Evolutionary conservation across 768 basidiomycete genomes (phyloP).

Genomic region (Psilocybe tampanensis): DNA sequence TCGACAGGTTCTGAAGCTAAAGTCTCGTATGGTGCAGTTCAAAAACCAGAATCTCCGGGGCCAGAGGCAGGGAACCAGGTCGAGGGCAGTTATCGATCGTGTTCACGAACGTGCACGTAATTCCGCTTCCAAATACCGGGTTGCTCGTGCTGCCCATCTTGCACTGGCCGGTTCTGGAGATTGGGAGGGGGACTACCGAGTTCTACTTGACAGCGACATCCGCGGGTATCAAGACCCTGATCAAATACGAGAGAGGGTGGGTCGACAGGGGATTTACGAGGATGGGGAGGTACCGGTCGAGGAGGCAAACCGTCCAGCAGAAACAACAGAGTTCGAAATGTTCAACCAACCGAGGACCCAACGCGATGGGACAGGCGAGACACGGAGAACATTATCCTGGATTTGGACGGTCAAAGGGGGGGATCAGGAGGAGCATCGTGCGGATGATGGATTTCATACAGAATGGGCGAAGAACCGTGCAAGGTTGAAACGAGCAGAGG

Average conservation of each 20-base stretch:
- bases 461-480: slow-evolving; percentile 1
- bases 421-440: slow-evolving; percentile 10
- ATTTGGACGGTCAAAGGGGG: slow-evolving; percentile 13
- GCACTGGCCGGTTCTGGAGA: slow-evolving; percentile 12
- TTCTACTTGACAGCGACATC: slow-evolving; percentile 18
- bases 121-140: slow-evolving; percentile 17
- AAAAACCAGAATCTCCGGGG: slow-evolving; percentile 24
- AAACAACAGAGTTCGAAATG: background rate
- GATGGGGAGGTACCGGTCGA: background rate
- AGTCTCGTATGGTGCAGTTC: slow-evolving; percentile 21
- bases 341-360: slow-evolving; percentile 3
- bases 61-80: slow-evolving; percentile 23
- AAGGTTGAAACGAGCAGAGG: slow-evolving; percentile 11
- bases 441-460: background rate
- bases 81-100: slow-evolving; percentile 21
- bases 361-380: slow-evolving; percentile 16
- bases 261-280: slow-evolving; percentile 3
- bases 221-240: slow-evolving; percentile 14
- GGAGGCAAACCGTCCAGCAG: background rate
- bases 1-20: slow-evolving; percentile 19
- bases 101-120: slow-evolving; percentile 12
- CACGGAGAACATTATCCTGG: slow-evolving; percentile 11
- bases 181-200: slow-evolving; percentile 14
- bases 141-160: slow-evolving; percentile 12
- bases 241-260: background rate